These are phyloP conservation scores for Candida jianshihensis DNA, from an alignment of 805 yeast species.

Conservation along the genomic window DNA sequence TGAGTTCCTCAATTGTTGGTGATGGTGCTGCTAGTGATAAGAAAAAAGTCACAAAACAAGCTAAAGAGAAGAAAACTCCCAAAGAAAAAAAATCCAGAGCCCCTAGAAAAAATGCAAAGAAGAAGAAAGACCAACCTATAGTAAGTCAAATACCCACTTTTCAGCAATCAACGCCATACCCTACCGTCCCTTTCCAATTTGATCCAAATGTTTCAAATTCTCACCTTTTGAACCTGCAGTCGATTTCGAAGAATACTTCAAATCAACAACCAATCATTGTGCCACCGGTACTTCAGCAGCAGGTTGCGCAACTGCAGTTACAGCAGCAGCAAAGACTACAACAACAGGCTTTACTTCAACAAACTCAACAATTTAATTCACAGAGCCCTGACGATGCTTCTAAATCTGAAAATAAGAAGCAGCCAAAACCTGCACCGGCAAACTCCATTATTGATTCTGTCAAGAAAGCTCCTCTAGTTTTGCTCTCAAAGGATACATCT, in stretches of 20 bases:
- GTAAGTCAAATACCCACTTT: conserved; percentile 20
- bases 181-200: conserved; percentile 5
- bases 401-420: conserved; percentile 8
- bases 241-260: conserved; percentile 3
- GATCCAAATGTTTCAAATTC: background rate
- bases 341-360: conserved; percentile 6
- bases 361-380: conserved; percentile 1
- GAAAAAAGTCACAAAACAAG: conserved; percentile 11
- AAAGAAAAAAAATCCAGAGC: conserved; percentile 22
- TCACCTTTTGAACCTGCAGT: background rate
- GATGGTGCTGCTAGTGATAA: conserved; percentile 7
- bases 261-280: conserved; percentile 7
- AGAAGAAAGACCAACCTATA: conserved; percentile 18
- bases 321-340: conserved; percentile 12
- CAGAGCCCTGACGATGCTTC: too few species aligned
- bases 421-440: conserved; percentile 17
- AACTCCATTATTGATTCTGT: conserved; percentile 16
- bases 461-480: conserved; percentile 16
- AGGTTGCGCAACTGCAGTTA: conserved; percentile 20
- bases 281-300: conserved; percentile 12
- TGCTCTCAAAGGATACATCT: conserved; percentile 21
- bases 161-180: conserved; percentile 17
- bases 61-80: conserved; percentile 19
- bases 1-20: conserved; percentile 12
- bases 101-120: conserved; percentile 22